Conservation (phyloP, 306 rosid species). For the Trichosanthes truncata region DNA sequence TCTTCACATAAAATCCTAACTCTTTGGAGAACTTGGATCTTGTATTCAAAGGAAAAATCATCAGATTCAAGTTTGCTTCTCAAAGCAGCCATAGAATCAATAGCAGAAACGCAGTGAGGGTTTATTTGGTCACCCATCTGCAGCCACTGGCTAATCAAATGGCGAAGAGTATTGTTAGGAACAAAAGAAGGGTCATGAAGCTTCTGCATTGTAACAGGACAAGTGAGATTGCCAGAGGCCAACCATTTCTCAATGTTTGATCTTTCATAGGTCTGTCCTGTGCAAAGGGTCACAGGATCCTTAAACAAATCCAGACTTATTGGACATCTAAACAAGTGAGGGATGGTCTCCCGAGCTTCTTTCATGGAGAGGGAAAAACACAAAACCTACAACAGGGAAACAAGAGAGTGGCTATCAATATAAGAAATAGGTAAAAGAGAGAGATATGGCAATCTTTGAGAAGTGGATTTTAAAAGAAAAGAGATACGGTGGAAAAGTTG, state of each 20-base stretch:
- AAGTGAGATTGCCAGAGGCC: conserved; percentile 64
- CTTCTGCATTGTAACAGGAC: conserved; percentile 93
- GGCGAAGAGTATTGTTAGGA: conserved; percentile 77
- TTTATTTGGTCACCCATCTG: conserved; percentile 29
- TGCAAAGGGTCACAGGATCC: conserved; percentile 75
- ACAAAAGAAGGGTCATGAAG: conserved; percentile 65
- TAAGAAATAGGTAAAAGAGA: conserved; percentile 10
- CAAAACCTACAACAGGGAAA: neutral
- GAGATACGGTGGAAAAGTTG: neutral
- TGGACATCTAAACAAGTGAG: conserved; percentile 71
- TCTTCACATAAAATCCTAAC: conserved; percentile 31
- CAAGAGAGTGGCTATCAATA: neutral
- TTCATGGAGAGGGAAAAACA: conserved; percentile 14
- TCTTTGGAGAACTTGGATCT: conserved; percentile 40
- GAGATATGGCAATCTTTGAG: neutral
- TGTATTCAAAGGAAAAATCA: conserved; percentile 23
- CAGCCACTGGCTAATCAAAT: conserved; percentile 66
- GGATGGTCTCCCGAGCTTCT: conserved; percentile 44
- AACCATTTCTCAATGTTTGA: conserved; percentile 75
- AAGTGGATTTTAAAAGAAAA: neutral
- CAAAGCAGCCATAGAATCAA: conserved; percentile 35
- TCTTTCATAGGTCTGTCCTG: conserved; percentile 87
- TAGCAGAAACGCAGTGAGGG: conserved; percentile 23
- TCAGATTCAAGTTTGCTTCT: conserved; percentile 40
- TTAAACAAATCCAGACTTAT: conserved; percentile 70